Evolutionary conservation across 352 stramenopile genomes (phyloP).

Genomic region (Globisporangium acanthophoron): DNA sequence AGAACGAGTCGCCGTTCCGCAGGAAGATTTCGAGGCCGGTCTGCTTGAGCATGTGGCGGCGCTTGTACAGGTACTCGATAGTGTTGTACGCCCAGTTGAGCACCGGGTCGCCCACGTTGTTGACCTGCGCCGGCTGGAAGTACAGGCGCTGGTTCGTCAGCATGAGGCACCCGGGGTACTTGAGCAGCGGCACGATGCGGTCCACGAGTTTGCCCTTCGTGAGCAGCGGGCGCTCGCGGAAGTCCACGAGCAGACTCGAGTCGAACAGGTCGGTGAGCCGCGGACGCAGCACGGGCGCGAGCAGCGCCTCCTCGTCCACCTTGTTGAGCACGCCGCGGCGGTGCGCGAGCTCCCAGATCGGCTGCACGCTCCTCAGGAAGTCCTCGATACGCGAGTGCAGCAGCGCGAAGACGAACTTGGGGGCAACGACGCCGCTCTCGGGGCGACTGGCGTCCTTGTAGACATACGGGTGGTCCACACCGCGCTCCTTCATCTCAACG

Average conservation of each 20-base stretch:
- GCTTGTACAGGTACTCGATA: slow-evolving; percentile 81
- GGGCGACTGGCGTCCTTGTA: slow-evolving; percentile 30
- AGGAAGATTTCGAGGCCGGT: slow-evolving; percentile 86
- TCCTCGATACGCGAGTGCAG: slow-evolving; percentile 81
- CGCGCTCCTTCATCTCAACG: slow-evolving; percentile 85
- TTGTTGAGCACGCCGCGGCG: slow-evolving; percentile 74
- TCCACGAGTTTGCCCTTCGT: slow-evolving; percentile 73
- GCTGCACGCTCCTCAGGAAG: slow-evolving; percentile 65
- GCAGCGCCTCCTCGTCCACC: slow-evolving; percentile 73
- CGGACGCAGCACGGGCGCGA: slow-evolving; percentile 64
- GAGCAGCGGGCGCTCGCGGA: slow-evolving; percentile 80
- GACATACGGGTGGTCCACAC: slow-evolving; percentile 24
- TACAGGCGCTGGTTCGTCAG: slow-evolving; percentile 79
- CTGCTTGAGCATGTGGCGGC: slow-evolving; percentile 84
- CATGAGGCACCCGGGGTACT: slow-evolving; percentile 90
- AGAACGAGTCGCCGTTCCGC: slow-evolving; percentile 59
- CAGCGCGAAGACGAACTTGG: slow-evolving; percentile 80
- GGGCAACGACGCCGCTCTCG: slow-evolving; percentile 5
- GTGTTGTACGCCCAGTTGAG: slow-evolving; percentile 76
- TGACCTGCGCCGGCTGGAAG: slow-evolving; percentile 89
- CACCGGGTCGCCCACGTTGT: slow-evolving; percentile 88
- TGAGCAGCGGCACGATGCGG: slow-evolving; percentile 87
- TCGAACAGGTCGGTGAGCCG: slow-evolving; percentile 87
- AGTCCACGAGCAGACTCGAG: slow-evolving; percentile 85
- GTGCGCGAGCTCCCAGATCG: slow-evolving; percentile 63